phyloP scores from a whole-genome alignment of 768 basidiomycete species.

The Sporobolomyces pararoseus region DNA sequence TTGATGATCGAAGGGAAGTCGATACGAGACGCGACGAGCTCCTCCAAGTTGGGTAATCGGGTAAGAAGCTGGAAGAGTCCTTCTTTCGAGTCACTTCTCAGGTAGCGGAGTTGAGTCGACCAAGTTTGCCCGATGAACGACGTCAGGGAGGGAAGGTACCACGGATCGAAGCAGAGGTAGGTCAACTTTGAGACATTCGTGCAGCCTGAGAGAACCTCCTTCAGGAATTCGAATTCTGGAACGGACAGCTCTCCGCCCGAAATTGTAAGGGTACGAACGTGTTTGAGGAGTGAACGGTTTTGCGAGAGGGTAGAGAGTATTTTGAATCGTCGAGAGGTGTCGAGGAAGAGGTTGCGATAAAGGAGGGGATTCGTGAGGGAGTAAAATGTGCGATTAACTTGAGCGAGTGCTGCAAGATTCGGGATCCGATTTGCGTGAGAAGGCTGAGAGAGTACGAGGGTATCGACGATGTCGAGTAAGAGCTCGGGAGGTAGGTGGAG shows the following conservation, averaged over 20 bases:
- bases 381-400: not conserved
- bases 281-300: not conserved
- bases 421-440: constrained; percentile 15
- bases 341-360: constrained; percentile 30
- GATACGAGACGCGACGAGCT: constrained; percentile 28
- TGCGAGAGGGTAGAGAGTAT: constrained; percentile 5
- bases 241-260: constrained; percentile 15
- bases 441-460: not conserved
- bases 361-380: constrained; percentile 5
- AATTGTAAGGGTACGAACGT: constrained; percentile 16
- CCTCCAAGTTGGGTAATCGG: constrained; percentile 12
- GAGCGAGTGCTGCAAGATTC: constrained; percentile 26
- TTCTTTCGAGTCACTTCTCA: constrained; percentile 13
- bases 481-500: constrained; percentile 25
- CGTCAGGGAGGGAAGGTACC: constrained; percentile 11
- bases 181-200: not conserved
- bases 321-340: not conserved
- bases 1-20: constrained; percentile 9
- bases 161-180: constrained; percentile 29
- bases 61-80: constrained; percentile 13
- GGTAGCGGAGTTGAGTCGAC: constrained; percentile 6
- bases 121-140: constrained; percentile 9
- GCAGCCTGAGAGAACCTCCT: not conserved
- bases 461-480: constrained; percentile 27
- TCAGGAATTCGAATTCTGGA: not conserved